Evolutionary conservation across 1,139 yeast species (phyloP).

Genomic region (Hemisphaericaspora lyxosophila): DNA sequence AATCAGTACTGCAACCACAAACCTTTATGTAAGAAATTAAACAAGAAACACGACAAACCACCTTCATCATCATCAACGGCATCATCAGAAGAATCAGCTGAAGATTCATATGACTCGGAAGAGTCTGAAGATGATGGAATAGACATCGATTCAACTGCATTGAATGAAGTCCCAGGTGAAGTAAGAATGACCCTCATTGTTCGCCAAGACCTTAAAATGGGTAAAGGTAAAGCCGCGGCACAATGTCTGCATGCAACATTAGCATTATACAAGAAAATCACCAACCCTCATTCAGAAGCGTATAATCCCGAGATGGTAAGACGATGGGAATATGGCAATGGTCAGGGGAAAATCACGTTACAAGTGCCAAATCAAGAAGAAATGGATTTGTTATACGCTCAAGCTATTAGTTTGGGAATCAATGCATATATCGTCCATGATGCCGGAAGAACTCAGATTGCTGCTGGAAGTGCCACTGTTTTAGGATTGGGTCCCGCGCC

Average conservation of each 20-base stretch:
- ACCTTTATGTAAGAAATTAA: neutral
- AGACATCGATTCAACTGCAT: slow-evolving; percentile 54
- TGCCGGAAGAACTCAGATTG: slow-evolving; percentile 96
- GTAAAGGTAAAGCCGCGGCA: slow-evolving; percentile 95
- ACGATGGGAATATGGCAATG: slow-evolving; percentile 77
- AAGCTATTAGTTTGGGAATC: slow-evolving; percentile 76
- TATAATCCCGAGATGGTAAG: slow-evolving; percentile 58
- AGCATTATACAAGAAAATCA: slow-evolving; percentile 76
- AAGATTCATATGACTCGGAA: slow-evolving; percentile 10
- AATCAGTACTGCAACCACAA: slow-evolving; percentile 14
- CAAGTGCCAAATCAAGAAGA: slow-evolving; percentile 75
- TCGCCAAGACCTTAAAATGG: slow-evolving; percentile 87
- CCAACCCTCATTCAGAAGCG: slow-evolving; percentile 51
- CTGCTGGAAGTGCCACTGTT: slow-evolving; percentile 93
- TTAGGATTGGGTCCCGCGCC: slow-evolving; percentile 97
- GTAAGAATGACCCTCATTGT: slow-evolving; percentile 87
- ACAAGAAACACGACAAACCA: neutral
- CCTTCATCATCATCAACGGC: slow-evolving; percentile 5
- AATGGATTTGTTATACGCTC: slow-evolving; percentile 74
- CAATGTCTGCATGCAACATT: slow-evolving; percentile 98
- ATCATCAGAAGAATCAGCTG: slow-evolving; percentile 6
- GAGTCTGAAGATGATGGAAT: slow-evolving; percentile 43
- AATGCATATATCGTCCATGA: slow-evolving; percentile 84
- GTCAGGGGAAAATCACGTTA: slow-evolving; percentile 94
- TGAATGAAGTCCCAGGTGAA: slow-evolving; percentile 71